phyloP scores from a whole-genome alignment of 148 eudicot species.

The Rhododendron kiyosumense region DNA sequence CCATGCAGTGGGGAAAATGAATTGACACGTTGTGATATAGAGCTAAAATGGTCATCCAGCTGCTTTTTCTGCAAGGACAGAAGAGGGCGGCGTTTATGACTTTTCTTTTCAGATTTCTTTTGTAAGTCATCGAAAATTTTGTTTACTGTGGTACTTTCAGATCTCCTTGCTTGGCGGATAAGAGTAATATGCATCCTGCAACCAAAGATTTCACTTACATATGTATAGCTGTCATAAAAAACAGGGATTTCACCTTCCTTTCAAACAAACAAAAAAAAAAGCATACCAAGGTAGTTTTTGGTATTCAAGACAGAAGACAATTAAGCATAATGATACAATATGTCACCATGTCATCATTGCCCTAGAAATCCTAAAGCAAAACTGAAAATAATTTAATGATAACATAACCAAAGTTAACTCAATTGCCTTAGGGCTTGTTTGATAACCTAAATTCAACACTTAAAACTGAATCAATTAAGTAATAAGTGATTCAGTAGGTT shows the following conservation, averaged over 20 bases:
- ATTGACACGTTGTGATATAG: constrained; percentile 47
- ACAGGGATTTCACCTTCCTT: background rate
- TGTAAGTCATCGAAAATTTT: constrained; percentile 25
- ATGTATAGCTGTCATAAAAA: constrained; percentile 9
- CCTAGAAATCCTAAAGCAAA: background rate
- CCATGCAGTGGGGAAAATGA: constrained; percentile 48
- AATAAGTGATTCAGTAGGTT: no score
- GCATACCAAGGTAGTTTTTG: background rate
- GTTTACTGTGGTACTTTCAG: constrained; percentile 32
- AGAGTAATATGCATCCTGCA: constrained; percentile 51
- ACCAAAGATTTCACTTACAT: constrained; percentile 1
- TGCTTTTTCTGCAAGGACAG: constrained; percentile 57
- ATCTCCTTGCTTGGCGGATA: constrained; percentile 41
- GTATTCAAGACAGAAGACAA: background rate
- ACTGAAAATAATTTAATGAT: no score
- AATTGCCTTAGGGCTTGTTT: no score
- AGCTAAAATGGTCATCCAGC: constrained; percentile 66
- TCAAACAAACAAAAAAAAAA: background rate
- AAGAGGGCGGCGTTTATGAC: constrained; percentile 53
- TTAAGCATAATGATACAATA: background rate
- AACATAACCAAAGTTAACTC: background rate
- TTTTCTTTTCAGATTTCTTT: constrained; percentile 21
- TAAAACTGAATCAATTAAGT: no score
- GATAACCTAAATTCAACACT: no score
- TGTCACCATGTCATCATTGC: background rate